These are phyloP conservation scores for Raddia guianensis DNA, from an alignment of 176 grass and related monocot genomes.

Conservation along the genomic window DNA sequence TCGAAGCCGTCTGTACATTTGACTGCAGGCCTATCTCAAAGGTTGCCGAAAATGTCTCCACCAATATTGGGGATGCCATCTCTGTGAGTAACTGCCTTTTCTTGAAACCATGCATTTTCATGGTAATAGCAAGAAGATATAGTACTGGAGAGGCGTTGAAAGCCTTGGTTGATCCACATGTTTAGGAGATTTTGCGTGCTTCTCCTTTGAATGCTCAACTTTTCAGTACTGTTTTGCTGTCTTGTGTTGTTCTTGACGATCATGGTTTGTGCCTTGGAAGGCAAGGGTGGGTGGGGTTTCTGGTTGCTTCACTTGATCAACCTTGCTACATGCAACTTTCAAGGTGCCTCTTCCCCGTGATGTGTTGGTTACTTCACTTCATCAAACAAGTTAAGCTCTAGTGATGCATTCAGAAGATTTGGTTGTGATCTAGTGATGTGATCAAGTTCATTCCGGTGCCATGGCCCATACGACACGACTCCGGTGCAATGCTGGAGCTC, in stretches of 20 bases:
- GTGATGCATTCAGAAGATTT: constrained; percentile 11
- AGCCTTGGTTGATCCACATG: constrained; percentile 6
- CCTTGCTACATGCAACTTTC: constrained; percentile 7
- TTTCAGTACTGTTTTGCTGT: constrained; percentile 26
- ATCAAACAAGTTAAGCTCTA: constrained; percentile 12
- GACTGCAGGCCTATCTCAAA: constrained; percentile 67
- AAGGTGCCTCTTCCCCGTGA: constrained; percentile 1
- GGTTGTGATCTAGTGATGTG: constrained; percentile 27
- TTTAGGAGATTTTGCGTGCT: constrained; percentile 15
- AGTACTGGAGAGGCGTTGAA: neutral
- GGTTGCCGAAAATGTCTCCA: constrained; percentile 75
- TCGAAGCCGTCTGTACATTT: neutral
- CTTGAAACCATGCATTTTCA: neutral
- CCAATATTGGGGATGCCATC: constrained; percentile 69
- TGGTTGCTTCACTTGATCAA: constrained; percentile 23
- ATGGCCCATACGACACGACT: constrained; percentile 11
- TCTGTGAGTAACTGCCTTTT: constrained; percentile 55
- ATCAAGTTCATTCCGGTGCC: neutral
- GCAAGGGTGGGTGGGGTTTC: constrained; percentile 20
- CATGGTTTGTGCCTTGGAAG: neutral
- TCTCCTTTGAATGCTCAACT: constrained; percentile 20
- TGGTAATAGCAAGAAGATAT: constrained; percentile 6
- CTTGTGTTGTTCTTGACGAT: constrained; percentile 30
- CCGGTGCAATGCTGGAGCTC: neutral
- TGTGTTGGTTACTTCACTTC: constrained; percentile 34